Evolutionary conservation across 192 early-diverging fungal species (phyloP).

Genomic region (Pilobolus umbonatus): DNA sequence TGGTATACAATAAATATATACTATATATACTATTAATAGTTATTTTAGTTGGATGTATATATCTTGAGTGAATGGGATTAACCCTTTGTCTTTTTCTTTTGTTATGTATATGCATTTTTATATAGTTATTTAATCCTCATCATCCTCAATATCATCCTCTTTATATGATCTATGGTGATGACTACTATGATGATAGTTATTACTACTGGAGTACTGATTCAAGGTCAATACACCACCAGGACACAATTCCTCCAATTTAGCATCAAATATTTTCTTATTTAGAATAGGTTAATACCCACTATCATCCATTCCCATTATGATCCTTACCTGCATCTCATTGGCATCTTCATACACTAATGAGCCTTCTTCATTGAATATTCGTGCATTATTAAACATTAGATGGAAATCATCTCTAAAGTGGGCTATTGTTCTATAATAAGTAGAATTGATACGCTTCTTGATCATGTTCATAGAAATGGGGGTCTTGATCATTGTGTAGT

Average conservation of each 20-base stretch:
- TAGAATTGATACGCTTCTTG: conserved; percentile 63
- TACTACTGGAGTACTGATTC: not conserved
- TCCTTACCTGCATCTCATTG: conserved; percentile 46
- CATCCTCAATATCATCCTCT: not conserved
- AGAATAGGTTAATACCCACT: not conserved
- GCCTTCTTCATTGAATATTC: conserved; percentile 85
- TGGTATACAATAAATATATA: no score
- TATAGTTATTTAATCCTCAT: no score
- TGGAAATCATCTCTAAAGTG: conserved; percentile 80
- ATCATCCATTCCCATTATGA: not conserved
- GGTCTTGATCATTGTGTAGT: conserved; percentile 81
- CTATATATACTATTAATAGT: no score
- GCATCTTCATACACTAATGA: conserved; percentile 89
- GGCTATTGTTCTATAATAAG: conserved; percentile 58
- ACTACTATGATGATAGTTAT: no score
- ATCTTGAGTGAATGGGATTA: no score
- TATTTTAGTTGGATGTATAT: no score
- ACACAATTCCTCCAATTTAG: conserved; percentile 1
- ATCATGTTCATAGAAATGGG: conserved; percentile 93
- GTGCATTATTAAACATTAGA: conserved; percentile 92
- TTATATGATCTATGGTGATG: not conserved
- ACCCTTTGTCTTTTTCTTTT: no score
- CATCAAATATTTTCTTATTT: conserved; percentile 15
- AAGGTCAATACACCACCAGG: conserved; percentile 6
- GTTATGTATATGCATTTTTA: no score